Base-by-base conservation (phyloP, 1,139 yeast genomes). In the Candida anutae region DNA sequence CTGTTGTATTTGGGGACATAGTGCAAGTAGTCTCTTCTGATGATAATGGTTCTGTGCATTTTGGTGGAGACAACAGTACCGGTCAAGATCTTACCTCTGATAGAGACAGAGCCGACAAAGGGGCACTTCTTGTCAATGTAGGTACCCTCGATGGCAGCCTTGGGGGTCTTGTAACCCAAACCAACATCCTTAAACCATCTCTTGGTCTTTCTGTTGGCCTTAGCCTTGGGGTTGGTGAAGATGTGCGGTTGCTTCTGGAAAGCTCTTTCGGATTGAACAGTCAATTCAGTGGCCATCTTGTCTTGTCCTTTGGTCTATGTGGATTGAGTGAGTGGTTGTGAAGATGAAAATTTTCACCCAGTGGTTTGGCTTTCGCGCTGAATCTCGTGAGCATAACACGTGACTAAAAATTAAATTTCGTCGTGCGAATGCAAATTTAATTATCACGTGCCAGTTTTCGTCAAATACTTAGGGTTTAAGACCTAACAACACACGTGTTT, bases 201-300 rank as follows among this genome's bases (percentile, higher is more conserved):
- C 90, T 90, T 88, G 81, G 95, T 82, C 76, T 88, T 82, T 74
- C 84, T 85, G 87, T 77, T 79, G 68, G 93, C 95, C 87, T 83
- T 87, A 58, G 95, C 81, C 85, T 93, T 93, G 79, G 97, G 87
- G 93, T 93, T 90, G 76, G 88, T 88, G 94, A 90, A 93, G 79
- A 93, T 88, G 79, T 93, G 98, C 66, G 97, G 97, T 84, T 90
- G 98, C 97, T 90, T 93, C 82, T 90, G 98, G 95, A 81, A 90
- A 84, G 98, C 98, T 77, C 95, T 90, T 80, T 93, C 98, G 66
- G 96, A 83, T 82, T 90, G 99, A 75, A 93, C 99, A 69, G 95
- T 87, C 77, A 90, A 87, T 82, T 90, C 99, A 71, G 97, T 83
- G 69, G 97, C 94, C 97, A 90, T 90, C 74, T 74, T 63, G 51